Evolutionary conservation across 1,139 yeast species (phyloP).

Genomic region (Chernovozyma sophiae-reginae): DNA sequence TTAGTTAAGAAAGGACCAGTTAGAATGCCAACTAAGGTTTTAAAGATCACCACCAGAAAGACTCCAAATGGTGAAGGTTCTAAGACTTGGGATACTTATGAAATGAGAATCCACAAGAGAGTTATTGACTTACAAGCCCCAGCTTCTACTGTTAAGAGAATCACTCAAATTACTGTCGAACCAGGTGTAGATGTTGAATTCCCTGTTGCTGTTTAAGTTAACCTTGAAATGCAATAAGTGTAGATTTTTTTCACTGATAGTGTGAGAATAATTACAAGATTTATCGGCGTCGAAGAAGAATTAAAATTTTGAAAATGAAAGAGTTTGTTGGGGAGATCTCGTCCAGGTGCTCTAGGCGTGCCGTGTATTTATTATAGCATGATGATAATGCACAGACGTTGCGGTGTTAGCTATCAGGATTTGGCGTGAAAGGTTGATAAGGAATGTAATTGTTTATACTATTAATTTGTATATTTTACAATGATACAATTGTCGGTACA

Average conservation of each 20-base stretch:
- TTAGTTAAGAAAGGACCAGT: conserved; percentile 97
- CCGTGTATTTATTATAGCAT: conserved; percentile 40
- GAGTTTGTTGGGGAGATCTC: conserved; percentile 2
- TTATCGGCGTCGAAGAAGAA: not conserved
- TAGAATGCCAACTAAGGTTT: conserved; percentile 99
- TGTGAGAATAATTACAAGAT: not conserved
- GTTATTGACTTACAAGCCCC: conserved; percentile 98
- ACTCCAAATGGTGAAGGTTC: conserved; percentile 99
- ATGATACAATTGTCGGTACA: conserved; percentile 1
- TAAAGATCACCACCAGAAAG: conserved; percentile 99
- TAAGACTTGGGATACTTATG: conserved; percentile 99
- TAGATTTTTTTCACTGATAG: not conserved
- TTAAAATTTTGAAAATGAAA: not conserved
- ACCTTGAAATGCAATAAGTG: not conserved
- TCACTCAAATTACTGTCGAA: conserved; percentile 86
- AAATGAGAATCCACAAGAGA: conserved; percentile 99
- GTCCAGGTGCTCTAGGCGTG: conserved; percentile 58
- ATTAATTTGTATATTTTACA: conserved; percentile 1
- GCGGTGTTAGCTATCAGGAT: conserved; percentile 62
- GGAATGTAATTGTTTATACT: not conserved
- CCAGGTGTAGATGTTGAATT: conserved; percentile 48
- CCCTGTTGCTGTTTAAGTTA: conserved; percentile 35
- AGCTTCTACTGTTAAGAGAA: conserved; percentile 88
- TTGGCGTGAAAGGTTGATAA: conserved; percentile 25
- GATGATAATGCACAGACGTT: conserved; percentile 45